phyloP scores from a whole-genome alignment of 192 early-diverging fungal genomes.

The Umbelopsis sp. region DNA sequence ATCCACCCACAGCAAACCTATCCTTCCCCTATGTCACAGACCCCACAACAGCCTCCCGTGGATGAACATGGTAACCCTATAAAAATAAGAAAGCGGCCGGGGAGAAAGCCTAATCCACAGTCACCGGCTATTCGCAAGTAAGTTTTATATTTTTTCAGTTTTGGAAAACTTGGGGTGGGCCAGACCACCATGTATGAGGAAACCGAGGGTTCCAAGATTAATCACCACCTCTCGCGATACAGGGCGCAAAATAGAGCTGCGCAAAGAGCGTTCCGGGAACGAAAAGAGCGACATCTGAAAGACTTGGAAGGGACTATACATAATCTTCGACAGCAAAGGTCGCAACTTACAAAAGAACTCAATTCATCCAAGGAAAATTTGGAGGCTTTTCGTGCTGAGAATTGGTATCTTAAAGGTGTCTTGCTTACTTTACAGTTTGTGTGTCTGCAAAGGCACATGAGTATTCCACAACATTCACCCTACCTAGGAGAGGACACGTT shows the following conservation, averaged over 20 bases:
- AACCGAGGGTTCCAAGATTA: too few relatives aligned
- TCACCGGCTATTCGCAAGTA: conserved; percentile 56
- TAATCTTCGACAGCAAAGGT: conserved; percentile 61
- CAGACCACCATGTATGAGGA: too few relatives aligned
- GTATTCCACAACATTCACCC: conserved; percentile 27
- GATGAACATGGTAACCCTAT: conserved; percentile 32
- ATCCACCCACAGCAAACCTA: background rate
- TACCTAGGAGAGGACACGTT: conserved; percentile 21
- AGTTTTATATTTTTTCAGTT: background rate
- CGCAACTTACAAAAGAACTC: conserved; percentile 44
- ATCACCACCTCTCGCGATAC: too few relatives aligned
- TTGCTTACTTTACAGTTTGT: conserved; percentile 46
- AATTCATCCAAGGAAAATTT: conserved; percentile 35
- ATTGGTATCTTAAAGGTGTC: conserved; percentile 47
- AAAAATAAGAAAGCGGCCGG: conserved; percentile 56
- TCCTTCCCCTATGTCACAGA: background rate
- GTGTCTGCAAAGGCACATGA: conserved; percentile 28
- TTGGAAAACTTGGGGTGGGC: too few relatives aligned
- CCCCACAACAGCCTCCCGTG: background rate
- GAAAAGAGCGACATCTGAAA: conserved; percentile 76
- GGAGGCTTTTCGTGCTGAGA: conserved; percentile 46
- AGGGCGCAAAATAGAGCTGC: conserved; percentile 84
- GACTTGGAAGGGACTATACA: conserved; percentile 75
- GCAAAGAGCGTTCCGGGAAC: conserved; percentile 86
- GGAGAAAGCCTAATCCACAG: conserved; percentile 59